Base-by-base conservation (phyloP, 2,329 filamentous ascomycete species). In the Curvularia verruculosa region DNA sequence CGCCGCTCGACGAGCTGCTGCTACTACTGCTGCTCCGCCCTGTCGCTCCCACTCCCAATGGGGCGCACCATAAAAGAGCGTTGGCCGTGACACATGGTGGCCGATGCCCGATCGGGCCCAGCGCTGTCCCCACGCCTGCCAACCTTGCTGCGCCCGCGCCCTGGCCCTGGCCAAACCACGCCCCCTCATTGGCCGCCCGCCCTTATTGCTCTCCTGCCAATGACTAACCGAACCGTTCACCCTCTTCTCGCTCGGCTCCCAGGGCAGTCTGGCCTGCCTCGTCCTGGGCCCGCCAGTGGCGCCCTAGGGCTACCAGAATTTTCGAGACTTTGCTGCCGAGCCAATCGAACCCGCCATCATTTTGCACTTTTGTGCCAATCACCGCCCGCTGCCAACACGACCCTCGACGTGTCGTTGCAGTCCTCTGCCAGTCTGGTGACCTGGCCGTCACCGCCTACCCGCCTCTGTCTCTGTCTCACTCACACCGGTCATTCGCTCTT, bases 291-390 rank as follows among this genome's bases (percentile, higher is more conserved):
- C 58, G 55, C 66, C 65, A 70, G 67, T 73, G 65, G 64, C 65
- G 67, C 65, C 56, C 66, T 66, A 64, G 55, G 59, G 52, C 63
- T 56, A 45, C 58, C 55, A 69, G 65, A 68, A 63, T 71, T 71
- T 72, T 75, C 67, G 48, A 71, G 58, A 70, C 54, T 66, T 61
- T 66, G 55, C 60, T 62, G 23, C 40, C 68, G 65, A 66, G 66
- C 69, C 68, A 74, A 74, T 75, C 39, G 63, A 47, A 52, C 62
- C 68, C 68, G 63, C 67, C 56, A 71, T 71, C 72, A 71, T 73
- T 69, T 63, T 49, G 21, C 44, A 44, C 48, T 49, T 45, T 61
- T 28, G 52, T 61, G 66, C 71, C 73, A 75, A 72, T 74, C 70
- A 69, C 54, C 47, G 58, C 56, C 55, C 61, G 44, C 63, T n/a